Base-by-base conservation (phyloP, 2,329 filamentous ascomycete genomes). In the Fusarium sp. region DNA sequence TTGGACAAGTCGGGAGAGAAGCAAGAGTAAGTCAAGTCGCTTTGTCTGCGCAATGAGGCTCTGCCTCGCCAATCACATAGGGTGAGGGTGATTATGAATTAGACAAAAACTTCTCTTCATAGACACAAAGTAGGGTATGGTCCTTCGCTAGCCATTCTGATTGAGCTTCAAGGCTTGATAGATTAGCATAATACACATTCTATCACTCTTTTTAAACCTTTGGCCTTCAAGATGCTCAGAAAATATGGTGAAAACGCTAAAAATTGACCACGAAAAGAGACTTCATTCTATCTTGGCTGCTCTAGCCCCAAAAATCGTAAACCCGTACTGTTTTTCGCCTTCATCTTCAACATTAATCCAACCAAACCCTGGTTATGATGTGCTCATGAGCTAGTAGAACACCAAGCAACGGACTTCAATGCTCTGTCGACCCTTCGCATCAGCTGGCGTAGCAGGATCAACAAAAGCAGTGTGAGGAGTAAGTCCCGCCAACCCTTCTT, bases 321-420 rank as follows among this genome's bases (percentile, higher is more conserved):
- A 11, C 5, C 4, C 1, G 46, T n/a, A 17, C 12, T 11, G 3
- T 5, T n/a, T n/a, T 49, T 20, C 11, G 8, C 8, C 11, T 8
- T n/a, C 17, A 12, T 53, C 27, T 20, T 53, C 12, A 5, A 51
- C 6, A 53, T 8, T 31, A 8, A 20, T 31, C 5, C 24, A 29
- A n/a, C 9, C 10, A 4, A 7, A 29, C 17, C 16, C 2, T 51
- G 8, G 6, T 6, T 11, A 4, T 11, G 6, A 29, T 2, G 6
- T 10, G 5, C 31, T 33, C 5, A 33, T 31, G 27, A 8, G 29
- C 24, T 73, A 74, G 29, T 78, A 77, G 36, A 78, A 78, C 0
- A 78, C 73, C 67, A 78, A 71, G 33, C 76, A 78, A 22, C 76
- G 60, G 3, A 78, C 76, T 31, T 78, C 76, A 17, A 77, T 78